A percentile compares a stretch with the other conserved stretches of the same genome.
Conservation (phyloP, 2,329 filamentous ascomycete genomes). For the Intubia oerlemansii region DNA sequence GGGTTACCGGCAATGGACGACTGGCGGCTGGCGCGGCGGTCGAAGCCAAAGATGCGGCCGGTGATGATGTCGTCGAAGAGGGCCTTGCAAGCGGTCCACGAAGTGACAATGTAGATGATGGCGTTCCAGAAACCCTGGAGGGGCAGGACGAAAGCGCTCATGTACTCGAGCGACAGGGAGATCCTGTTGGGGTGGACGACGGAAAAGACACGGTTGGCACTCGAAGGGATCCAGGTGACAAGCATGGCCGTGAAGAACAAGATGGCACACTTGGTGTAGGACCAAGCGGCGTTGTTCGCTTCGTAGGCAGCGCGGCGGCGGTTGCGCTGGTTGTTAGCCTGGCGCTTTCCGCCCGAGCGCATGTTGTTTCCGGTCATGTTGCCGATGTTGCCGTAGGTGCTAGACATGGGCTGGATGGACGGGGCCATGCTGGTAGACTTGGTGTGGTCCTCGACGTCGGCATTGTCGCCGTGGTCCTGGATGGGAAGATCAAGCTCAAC, state of each 20-base stretch:
- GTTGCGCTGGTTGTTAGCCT: constrained; percentile 10
- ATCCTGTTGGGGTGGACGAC: constrained; percentile 32
- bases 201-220: constrained; percentile 54
- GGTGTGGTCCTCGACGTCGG: no score
- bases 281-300: constrained; percentile 42
- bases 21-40: no score
- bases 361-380: neutral
- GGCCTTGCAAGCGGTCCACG: constrained; percentile 37
- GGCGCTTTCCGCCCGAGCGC: constrained; percentile 4
- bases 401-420: neutral
- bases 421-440: constrained; percentile 5
- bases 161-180: constrained; percentile 40
- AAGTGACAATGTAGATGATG: constrained; percentile 53
- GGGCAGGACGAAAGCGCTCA: constrained; percentile 54
- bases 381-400: neutral
- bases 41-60: no score
- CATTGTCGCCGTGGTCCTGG: no score
- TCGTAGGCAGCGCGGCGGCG: constrained; percentile 21
- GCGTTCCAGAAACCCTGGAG: constrained; percentile 75
- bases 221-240: constrained; percentile 59
- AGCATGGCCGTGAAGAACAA: constrained; percentile 52
- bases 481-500: no score
- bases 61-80: constrained; percentile 18
- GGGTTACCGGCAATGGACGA: no score
- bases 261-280: constrained; percentile 48